These are phyloP conservation scores for Didymella sp. DNA, from an alignment of 2,329 filamentous ascomycete species.

Conservation along the genomic window DNA sequence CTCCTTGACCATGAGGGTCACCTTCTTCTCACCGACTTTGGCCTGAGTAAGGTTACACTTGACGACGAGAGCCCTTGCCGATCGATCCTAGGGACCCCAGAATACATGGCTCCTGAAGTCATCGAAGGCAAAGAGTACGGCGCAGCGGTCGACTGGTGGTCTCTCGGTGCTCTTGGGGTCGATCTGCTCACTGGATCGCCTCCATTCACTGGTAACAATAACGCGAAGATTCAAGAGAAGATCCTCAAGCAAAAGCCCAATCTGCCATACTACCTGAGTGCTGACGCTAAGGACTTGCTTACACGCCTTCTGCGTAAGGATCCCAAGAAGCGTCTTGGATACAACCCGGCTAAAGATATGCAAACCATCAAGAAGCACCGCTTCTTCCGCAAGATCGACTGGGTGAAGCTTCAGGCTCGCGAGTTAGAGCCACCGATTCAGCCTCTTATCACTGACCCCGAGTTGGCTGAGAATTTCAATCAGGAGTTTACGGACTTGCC, in stretches of 20 bases:
- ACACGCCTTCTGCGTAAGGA: slow-evolving; percentile 91
- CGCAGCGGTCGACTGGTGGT: slow-evolving; percentile 98
- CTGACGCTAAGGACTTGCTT: slow-evolving; percentile 92
- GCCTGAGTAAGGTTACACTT: slow-evolving; percentile 90
- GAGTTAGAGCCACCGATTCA: slow-evolving; percentile 89
- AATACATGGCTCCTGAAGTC: slow-evolving; percentile 99
- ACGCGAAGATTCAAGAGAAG: slow-evolving; percentile 93
- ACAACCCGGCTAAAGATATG: slow-evolving; percentile 88
- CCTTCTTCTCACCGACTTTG: slow-evolving; percentile 93
- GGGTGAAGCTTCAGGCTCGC: slow-evolving; percentile 81
- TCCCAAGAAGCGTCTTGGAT: slow-evolving; percentile 85
- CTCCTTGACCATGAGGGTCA: slow-evolving; percentile 91
- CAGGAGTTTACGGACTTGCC: slow-evolving; percentile 88
- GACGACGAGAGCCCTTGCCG: slow-evolving; percentile 77
- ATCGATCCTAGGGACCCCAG: slow-evolving; percentile 91
- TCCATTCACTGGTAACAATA: slow-evolving; percentile 88
- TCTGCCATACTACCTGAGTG: slow-evolving; percentile 87
- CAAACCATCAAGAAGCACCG: slow-evolving; percentile 86
- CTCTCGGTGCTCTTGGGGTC: slow-evolving; percentile 87
- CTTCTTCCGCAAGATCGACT: slow-evolving; percentile 97
- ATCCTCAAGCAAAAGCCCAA: slow-evolving; percentile 91
- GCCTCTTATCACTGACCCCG: slow-evolving; percentile 93
- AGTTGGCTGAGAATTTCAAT: slow-evolving; percentile 95
- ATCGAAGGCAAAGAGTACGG: slow-evolving; percentile 88
- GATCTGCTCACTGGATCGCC: slow-evolving; percentile 92